Conservation (phyloP, 2,329 filamentous ascomycete genomes). For the Clarireedia paspali region DNA sequence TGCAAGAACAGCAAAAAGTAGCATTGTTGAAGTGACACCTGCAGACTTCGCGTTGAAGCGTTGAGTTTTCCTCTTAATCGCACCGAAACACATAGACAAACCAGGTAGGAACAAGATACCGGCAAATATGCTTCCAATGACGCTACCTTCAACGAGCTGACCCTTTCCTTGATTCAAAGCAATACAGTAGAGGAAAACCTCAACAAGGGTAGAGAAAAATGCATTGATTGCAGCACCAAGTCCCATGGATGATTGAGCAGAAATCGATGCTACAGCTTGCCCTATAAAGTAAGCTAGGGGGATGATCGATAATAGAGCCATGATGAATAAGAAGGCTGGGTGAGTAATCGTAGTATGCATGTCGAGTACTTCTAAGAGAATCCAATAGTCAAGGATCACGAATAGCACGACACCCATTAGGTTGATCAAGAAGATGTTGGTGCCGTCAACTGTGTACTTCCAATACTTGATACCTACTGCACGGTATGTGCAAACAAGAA, state of each 20-base stretch:
- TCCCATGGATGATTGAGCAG: conserved; percentile 97
- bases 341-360: conserved; percentile 67
- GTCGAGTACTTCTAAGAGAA: conserved; percentile 63
- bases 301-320: conserved; percentile 85
- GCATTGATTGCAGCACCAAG: conserved; percentile 95
- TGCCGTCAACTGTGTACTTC: conserved; percentile 98
- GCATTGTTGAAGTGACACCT: conserved; percentile 95
- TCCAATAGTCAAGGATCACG: conserved; percentile 85
- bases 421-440: conserved; percentile 98
- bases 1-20: conserved; percentile 90
- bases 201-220: conserved; percentile 95
- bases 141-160: conserved; percentile 88
- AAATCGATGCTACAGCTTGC: conserved; percentile 96
- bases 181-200: conserved; percentile 95
- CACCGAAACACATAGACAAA: conserved; percentile 97
- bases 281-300: conserved; percentile 97
- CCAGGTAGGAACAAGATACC: conserved; percentile 92
- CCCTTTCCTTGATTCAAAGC: conserved; percentile 89
- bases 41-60: conserved; percentile 96
- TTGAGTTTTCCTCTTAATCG: conserved; percentile 95
- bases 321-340: conserved; percentile 76
- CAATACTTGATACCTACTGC: conserved; percentile 93
- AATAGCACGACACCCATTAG: conserved; percentile 90
- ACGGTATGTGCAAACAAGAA: conserved; percentile 92
- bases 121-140: conserved; percentile 96